Percentiles rank a stretch among this genome's conserved stretches.
Conservation (phyloP, 2,329 filamentous ascomycete species). For the Ophiostoma himal-ulmi region DNA sequence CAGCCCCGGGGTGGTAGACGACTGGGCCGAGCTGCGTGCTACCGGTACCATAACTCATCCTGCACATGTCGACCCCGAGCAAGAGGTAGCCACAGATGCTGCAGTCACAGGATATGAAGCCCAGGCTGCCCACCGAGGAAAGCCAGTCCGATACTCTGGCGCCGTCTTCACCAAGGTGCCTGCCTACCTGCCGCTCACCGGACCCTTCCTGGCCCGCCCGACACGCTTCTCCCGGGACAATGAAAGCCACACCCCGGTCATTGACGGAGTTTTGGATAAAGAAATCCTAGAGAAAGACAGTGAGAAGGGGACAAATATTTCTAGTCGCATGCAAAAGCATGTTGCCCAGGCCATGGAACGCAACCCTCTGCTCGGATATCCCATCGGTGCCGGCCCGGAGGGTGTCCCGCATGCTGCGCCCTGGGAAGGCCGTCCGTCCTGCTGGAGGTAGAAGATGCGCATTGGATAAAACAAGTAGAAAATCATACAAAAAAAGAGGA, state of each 20-base stretch:
- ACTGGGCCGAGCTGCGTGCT: neutral
- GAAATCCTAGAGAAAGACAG: neutral
- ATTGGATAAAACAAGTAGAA: conserved; percentile 10
- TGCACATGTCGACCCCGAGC: neutral
- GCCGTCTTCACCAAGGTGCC: conserved; percentile 24
- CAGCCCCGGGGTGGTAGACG: neutral
- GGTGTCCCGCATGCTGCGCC: conserved; percentile 20
- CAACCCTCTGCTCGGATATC: conserved; percentile 34
- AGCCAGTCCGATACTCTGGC: conserved; percentile 16
- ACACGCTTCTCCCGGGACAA: neutral
- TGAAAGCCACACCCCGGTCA: neutral
- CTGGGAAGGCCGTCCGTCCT: conserved; percentile 17
- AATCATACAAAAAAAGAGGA: neutral
- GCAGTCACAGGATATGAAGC: neutral
- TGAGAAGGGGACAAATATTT: neutral
- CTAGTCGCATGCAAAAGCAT: neutral
- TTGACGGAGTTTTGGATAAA: neutral
- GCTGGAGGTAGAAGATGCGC: conserved; percentile 15
- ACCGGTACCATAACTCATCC: neutral
- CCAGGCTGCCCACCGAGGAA: neutral
- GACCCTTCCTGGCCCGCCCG: conserved; percentile 17
- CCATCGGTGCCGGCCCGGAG: conserved; percentile 41
- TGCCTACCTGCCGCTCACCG: conserved; percentile 19
- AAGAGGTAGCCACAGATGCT: neutral
- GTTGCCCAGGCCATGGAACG: neutral